Evolutionary conservation across 2,329 filamentous ascomycete species (phyloP).

Genomic region (Colletotrichum truncatum): DNA sequence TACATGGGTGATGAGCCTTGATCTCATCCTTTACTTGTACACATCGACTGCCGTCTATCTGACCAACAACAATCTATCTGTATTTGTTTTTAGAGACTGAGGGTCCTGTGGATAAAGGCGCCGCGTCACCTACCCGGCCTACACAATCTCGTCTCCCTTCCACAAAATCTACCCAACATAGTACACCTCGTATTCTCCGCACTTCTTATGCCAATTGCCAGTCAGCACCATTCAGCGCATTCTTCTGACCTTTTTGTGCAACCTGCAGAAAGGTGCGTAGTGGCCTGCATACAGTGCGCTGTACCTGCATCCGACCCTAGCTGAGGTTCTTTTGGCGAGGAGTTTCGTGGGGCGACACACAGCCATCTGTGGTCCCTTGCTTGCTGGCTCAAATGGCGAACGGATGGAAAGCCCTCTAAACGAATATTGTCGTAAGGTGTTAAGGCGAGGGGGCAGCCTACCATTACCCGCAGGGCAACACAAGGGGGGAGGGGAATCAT

Average conservation of each 20-base stretch:
- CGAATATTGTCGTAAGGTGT: constrained; percentile 2
- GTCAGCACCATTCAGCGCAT: background rate
- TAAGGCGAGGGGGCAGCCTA: constrained; percentile 1
- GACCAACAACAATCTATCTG: background rate
- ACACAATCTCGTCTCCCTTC: background rate
- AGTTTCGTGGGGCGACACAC: constrained; percentile 13
- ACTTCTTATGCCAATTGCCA: background rate
- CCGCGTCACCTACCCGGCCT: background rate
- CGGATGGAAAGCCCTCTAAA: background rate
- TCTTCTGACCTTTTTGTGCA: background rate
- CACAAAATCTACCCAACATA: background rate
- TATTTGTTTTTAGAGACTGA: background rate
- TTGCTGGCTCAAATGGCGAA: background rate
- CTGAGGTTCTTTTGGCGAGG: background rate
- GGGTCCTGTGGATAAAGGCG: background rate
- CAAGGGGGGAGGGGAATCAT: background rate
- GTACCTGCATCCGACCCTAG: constrained; percentile 16
- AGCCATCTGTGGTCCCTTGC: background rate
- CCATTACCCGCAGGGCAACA: background rate
- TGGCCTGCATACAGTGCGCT: constrained; percentile 2
- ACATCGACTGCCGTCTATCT: too few relatives aligned
- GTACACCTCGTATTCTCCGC: background rate
- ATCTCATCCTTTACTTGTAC: too few relatives aligned
- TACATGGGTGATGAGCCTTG: too few relatives aligned
- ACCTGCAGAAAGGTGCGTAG: background rate